Base-by-base conservation (phyloP, 2,329 filamentous ascomycete genomes). In the Fusarium odoratissimum region DNA sequence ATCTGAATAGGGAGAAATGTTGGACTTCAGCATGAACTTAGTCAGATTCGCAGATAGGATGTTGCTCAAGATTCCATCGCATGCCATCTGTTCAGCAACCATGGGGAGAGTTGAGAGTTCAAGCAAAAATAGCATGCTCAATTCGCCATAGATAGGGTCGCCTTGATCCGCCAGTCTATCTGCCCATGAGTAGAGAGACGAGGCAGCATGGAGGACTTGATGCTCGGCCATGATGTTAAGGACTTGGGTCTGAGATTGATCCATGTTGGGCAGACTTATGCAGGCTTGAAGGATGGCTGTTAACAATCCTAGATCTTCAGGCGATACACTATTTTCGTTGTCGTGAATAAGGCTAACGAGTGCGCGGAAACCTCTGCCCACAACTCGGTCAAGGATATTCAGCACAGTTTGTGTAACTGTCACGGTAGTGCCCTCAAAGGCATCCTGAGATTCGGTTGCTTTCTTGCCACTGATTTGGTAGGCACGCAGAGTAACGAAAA, bases 131-230 rank as follows among this genome's bases (percentile, higher is more conserved):
- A 95, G 87, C 44, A 97, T 88, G 76, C 93, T 93, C n/a, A 98
- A 89, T 79, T 98, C 95, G 72, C 95, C 96, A 80, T 98, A 98
- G 35, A 98, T 86, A 1, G 96, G 95, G 79, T 98, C 95, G 33
- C 91, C 90, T 63, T 92, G 89, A 40, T 92, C 88, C 1, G 92
- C 89, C 30, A 98, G 87, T 73, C 92, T 91, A 80, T 98, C 95
- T 8, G 95, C 90, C 96, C 96, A 99, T 0, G 95, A 97, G 82
- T 95, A 98, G 9, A 99, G 87, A 38, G 93, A 94, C 10, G 92
- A 91, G 1, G 95, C 95, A 68, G 95, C 93, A 76, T 95, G 93
- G 49, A 94, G 88, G 2, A 92, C 91, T 71, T 93, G 91, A 79
- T 95, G 91, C 51, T 90, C 89, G 3, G 89, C 86, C 85, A 94